These are phyloP conservation scores for Odonthalia washingtoniensis DNA, from an alignment of 31 red algal species.

Conservation along the genomic window DNA sequence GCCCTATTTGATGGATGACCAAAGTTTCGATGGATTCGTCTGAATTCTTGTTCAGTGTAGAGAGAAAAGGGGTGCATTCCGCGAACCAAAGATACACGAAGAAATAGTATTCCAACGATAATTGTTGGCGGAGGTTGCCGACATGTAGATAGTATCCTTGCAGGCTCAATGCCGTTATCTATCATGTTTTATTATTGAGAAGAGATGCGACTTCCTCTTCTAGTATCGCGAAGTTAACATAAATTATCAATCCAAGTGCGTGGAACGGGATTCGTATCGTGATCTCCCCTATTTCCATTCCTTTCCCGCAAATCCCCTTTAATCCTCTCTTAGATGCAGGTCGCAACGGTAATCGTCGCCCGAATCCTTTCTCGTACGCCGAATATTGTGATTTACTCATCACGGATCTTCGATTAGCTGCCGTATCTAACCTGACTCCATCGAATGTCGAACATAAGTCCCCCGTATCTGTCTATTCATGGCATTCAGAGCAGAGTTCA, in stretches of 20 bases:
- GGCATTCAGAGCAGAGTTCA: neutral
- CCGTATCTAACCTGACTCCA: neutral
- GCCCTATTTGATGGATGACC: constrained; percentile 2
- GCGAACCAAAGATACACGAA: too few relatives aligned
- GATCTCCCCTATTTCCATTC: neutral
- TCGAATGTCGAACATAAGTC: neutral
- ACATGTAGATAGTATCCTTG: too few relatives aligned
- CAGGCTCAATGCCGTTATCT: too few relatives aligned
- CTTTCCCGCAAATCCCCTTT: constrained; percentile 5
- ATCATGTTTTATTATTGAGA: constrained; percentile 10
- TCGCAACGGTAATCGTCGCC: neutral
- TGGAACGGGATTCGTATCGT: constrained; percentile 31
- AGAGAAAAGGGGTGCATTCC: neutral
- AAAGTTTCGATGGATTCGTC: neutral
- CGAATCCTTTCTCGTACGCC: neutral
- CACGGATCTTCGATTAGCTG: neutral
- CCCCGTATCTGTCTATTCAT: neutral
- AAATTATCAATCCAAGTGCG: neutral
- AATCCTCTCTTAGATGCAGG: neutral
- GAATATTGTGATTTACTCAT: too few relatives aligned
- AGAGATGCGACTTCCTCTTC: neutral
- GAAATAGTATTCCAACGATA: too few relatives aligned
- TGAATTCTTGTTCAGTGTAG: constrained; percentile 24
- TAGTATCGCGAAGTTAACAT: constrained; percentile 29
- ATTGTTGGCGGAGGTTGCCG: neutral